These are phyloP conservation scores for Protoeuglena noctilucae DNA, from an alignment of 139 green algal species.

Conservation along the genomic window DNA sequence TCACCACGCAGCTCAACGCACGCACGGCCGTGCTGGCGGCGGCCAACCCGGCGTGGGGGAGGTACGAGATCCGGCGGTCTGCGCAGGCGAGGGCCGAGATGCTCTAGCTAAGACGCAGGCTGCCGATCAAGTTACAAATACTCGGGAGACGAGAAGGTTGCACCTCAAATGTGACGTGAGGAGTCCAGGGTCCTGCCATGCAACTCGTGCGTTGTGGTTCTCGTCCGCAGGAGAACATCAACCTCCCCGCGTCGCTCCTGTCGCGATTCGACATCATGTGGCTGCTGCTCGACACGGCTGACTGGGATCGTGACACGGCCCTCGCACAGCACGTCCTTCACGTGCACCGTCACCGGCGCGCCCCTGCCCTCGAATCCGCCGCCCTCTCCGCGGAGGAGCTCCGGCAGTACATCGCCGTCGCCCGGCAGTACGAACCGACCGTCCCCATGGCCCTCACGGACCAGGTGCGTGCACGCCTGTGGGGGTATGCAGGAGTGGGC, in stretches of 20 bases:
- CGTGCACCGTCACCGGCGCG: conserved; percentile 48
- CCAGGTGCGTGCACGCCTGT: too few relatives aligned
- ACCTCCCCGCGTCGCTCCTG: conserved; percentile 73
- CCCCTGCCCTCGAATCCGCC: conserved; percentile 11
- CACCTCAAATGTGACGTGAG: too few relatives aligned
- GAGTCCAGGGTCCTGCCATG: too few relatives aligned
- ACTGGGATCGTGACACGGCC: conserved; percentile 28
- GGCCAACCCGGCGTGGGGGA: conserved; percentile 88
- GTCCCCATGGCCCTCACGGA: conserved; percentile 64
- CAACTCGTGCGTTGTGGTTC: too few relatives aligned
- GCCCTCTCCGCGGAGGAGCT: conserved; percentile 43
- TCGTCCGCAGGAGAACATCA: conserved; percentile 97
- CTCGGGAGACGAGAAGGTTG: too few relatives aligned
- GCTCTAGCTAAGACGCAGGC: too few relatives aligned
- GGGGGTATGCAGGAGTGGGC: too few relatives aligned
- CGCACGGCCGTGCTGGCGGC: conserved; percentile 88
- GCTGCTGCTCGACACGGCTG: conserved; percentile 84
- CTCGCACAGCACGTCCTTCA: conserved; percentile 42
- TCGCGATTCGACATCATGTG: conserved; percentile 95
- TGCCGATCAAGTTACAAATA: too few relatives aligned
- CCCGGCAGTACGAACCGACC: conserved; percentile 41
- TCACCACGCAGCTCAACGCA: conserved; percentile 97
- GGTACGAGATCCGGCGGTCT: conserved; percentile 76
- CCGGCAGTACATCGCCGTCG: conserved; percentile 66
- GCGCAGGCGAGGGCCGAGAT: too few relatives aligned